Evolutionary conservation across 148 eudicot genomes (phyloP).

Genomic region (Camellia sinensis): DNA sequence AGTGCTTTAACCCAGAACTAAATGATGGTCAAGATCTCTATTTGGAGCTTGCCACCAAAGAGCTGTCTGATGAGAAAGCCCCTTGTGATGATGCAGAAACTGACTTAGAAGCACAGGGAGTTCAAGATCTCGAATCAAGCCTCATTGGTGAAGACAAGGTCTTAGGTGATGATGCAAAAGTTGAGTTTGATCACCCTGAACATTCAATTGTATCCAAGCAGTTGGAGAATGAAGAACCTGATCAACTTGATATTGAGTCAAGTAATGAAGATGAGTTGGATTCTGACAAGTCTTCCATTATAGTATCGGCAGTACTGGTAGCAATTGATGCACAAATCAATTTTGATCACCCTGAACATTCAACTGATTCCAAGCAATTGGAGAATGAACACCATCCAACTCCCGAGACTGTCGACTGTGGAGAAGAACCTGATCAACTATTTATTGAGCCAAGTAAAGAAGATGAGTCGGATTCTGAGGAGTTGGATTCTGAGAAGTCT

Average conservation of each 20-base stretch:
- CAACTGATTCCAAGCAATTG: neutral
- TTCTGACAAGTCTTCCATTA: conserved; percentile 6
- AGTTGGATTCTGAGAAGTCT: conserved; percentile 7
- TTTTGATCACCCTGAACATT: neutral
- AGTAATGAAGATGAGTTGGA: neutral
- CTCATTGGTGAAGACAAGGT: neutral
- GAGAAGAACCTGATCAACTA: conserved; percentile 12
- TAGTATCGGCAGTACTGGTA: neutral
- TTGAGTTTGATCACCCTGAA: neutral
- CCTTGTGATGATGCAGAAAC: conserved; percentile 8
- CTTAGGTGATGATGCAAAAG: neutral
- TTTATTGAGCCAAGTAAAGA: neutral
- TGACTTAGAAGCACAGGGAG: conserved; percentile 1
- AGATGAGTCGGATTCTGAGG: conserved; percentile 16
- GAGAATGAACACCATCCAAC: neutral
- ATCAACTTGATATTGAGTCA: neutral
- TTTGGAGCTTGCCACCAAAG: neutral
- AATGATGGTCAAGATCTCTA: neutral
- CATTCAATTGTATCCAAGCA: neutral
- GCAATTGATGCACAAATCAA: neutral
- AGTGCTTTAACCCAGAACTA: too few relatives aligned
- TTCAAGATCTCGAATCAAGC: neutral
- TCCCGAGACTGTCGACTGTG: neutral
- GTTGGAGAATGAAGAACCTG: conserved; percentile 10
- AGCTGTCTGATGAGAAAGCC: neutral